Evolutionary conservation across 495 filamentous ascomycete genomes (phyloP).

Genomic region (Penicillium longicatenatum): DNA sequence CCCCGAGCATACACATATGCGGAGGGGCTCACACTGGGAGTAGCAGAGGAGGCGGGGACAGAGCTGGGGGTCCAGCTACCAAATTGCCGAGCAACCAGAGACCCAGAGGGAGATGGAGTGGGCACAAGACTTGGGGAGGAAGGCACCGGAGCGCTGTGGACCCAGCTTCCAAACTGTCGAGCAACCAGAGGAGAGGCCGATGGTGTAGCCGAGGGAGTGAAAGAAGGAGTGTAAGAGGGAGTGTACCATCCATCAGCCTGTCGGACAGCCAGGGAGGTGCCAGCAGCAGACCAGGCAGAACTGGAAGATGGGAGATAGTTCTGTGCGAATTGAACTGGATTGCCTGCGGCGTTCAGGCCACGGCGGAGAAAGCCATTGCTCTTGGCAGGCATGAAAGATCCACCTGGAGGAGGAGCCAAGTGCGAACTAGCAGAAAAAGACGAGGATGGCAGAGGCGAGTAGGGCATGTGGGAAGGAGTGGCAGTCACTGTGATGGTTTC

Average conservation of each 20-base stretch:
- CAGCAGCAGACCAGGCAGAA: not conserved
- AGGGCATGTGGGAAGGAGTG: constrained; percentile 20
- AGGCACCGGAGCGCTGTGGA: not conserved
- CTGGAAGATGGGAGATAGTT: constrained; percentile 18
- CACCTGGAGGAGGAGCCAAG: constrained; percentile 12
- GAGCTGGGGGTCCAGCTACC: constrained; percentile 10
- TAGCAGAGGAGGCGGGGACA: constrained; percentile 8
- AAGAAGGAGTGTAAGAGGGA: not conserved
- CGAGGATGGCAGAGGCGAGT: constrained; percentile 17
- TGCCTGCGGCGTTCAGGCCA: constrained; percentile 24
- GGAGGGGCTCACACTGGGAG: constrained; percentile 2
- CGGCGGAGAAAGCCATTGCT: constrained; percentile 23
- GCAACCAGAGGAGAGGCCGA: constrained; percentile 12
- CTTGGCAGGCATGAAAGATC: constrained; percentile 18
- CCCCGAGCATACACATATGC: constrained; percentile 6
- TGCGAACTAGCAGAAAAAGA: constrained; percentile 19
- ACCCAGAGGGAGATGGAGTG: not conserved
- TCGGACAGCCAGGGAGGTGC: constrained; percentile 19
- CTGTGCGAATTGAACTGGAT: constrained; percentile 22
- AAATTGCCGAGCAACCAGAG: constrained; percentile 18
- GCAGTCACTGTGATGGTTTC: constrained; percentile 37
- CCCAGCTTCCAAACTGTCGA: constrained; percentile 7
- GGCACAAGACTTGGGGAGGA: not conserved
- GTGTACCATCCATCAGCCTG: constrained; percentile 7
- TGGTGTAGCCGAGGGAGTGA: not conserved